Evolutionary conservation across 495 filamentous ascomycete species (phyloP).

Genomic region (Penicillium samsonianum): DNA sequence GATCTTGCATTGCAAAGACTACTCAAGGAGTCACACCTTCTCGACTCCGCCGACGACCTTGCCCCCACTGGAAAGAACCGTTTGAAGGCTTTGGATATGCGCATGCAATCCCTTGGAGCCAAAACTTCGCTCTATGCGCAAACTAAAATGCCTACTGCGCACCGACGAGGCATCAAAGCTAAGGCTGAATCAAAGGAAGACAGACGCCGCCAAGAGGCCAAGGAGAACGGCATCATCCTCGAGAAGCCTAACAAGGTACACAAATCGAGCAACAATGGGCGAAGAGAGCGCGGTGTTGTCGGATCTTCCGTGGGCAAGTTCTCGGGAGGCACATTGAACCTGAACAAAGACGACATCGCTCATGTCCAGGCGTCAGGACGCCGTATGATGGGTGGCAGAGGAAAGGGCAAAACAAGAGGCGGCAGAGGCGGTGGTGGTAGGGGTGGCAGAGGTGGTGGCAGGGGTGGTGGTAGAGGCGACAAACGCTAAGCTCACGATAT

Average conservation of each 20-base stretch:
- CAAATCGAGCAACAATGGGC: constrained; percentile 41
- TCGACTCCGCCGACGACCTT: constrained; percentile 65
- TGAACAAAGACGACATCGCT: constrained; percentile 75
- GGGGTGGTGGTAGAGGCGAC: constrained; percentile 13
- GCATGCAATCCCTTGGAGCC: constrained; percentile 76
- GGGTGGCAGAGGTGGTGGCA: constrained; percentile 13
- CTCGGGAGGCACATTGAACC: constrained; percentile 71
- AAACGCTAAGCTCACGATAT: constrained; percentile 10
- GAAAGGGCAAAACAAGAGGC: constrained; percentile 31
- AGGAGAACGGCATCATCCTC: constrained; percentile 87
- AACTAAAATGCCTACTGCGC: constrained; percentile 79
- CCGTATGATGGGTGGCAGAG: constrained; percentile 33
- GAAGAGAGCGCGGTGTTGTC: constrained; percentile 67
- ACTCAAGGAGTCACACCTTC: constrained; percentile 87
- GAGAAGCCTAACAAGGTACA: constrained; percentile 61
- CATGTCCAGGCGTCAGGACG: constrained; percentile 57
- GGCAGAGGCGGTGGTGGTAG: constrained; percentile 20
- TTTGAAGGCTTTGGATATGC: constrained; percentile 78
- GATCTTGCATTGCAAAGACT: constrained; percentile 89
- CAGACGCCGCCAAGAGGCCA: constrained; percentile 72
- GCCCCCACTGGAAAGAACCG: constrained; percentile 62
- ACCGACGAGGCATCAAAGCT: constrained; percentile 74
- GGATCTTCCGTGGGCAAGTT: constrained; percentile 79
- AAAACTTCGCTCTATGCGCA: constrained; percentile 72
- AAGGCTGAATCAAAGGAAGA: constrained; percentile 65